These are phyloP conservation scores for Aureobasidium sp. DNA, from an alignment of 2,329 filamentous ascomycete genomes.

Conservation along the genomic window DNA sequence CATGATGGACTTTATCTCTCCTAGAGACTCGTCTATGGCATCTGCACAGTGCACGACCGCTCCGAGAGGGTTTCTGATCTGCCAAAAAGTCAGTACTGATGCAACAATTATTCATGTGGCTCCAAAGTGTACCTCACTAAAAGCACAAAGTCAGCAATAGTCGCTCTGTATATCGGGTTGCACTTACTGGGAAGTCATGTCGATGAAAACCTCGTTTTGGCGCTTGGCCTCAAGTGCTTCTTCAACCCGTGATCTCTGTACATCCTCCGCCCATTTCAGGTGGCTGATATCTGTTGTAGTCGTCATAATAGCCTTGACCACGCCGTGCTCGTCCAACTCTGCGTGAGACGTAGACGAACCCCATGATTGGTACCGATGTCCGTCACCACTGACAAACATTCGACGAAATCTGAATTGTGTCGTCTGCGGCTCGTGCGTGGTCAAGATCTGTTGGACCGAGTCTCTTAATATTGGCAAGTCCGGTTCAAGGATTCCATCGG, in stretches of 20 bases:
- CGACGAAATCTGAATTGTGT: constrained; percentile 1
- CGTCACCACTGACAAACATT: constrained; percentile 8
- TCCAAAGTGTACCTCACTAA: constrained; percentile 1
- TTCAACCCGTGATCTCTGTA: constrained; percentile 29
- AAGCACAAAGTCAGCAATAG: constrained; percentile 3
- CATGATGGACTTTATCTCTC: constrained; percentile 11
- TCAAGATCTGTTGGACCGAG: background rate
- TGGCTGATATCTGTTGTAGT: constrained; percentile 37
- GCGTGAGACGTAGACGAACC: constrained; percentile 18
- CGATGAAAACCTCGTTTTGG: constrained; percentile 24
- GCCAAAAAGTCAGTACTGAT: background rate
- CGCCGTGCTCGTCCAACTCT: constrained; percentile 24
- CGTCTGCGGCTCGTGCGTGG: background rate
- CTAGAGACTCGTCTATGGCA: constrained; percentile 14
- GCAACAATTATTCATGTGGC: background rate
- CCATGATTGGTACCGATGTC: constrained; percentile 7
- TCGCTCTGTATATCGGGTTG: background rate
- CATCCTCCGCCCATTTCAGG: constrained; percentile 35
- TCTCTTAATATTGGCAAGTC: constrained; percentile 2
- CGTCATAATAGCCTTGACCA: constrained; percentile 31
- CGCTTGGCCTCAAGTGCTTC: constrained; percentile 15
- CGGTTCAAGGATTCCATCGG: constrained; percentile 23
- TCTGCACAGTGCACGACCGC: constrained; percentile 17
- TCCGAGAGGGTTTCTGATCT: constrained; percentile 18
- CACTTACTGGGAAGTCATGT: constrained; percentile 33